Percentiles rank a stretch among this genome's conserved stretches.
phyloP scores from a whole-genome alignment of 257 asterid species.

The Solanum megistacrolobum region DNA sequence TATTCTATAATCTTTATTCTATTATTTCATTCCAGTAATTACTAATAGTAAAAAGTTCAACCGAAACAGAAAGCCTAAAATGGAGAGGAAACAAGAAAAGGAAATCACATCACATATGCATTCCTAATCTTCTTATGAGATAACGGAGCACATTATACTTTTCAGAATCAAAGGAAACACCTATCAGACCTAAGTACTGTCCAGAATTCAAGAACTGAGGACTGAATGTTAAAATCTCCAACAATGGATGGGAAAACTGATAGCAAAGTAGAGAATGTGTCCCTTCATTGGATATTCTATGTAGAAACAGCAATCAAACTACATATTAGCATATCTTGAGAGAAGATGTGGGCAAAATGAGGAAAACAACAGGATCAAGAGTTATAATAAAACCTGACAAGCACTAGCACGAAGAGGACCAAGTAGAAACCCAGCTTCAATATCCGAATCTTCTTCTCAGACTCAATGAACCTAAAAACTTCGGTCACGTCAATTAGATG shows the following conservation, averaged over 20 bases:
- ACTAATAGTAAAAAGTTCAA: neutral
- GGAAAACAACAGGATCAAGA: neutral
- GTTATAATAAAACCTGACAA: conserved; percentile 50
- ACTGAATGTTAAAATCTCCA: conserved; percentile 41
- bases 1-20: neutral
- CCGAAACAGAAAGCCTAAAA: neutral
- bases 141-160: neutral
- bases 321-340: conserved; percentile 12
- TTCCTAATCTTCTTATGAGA: neutral
- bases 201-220: conserved; percentile 44
- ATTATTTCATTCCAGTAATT: neutral
- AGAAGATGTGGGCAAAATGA: neutral
- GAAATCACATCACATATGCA: neutral
- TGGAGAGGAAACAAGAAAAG: neutral
- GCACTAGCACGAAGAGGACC: conserved; percentile 49
- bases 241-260: conserved; percentile 29
- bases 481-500: conserved; percentile 93
- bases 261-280: conserved; percentile 26
- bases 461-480: conserved; percentile 49
- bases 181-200: conserved; percentile 1
- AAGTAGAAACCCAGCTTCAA: conserved; percentile 65
- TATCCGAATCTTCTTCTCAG: conserved; percentile 69
- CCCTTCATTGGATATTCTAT: conserved; percentile 33
- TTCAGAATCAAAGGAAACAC: conserved; percentile 1
- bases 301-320: conserved; percentile 16